Evolutionary conservation across 805 yeast species (phyloP).

Genomic region (Yamadazyma scolyti): DNA sequence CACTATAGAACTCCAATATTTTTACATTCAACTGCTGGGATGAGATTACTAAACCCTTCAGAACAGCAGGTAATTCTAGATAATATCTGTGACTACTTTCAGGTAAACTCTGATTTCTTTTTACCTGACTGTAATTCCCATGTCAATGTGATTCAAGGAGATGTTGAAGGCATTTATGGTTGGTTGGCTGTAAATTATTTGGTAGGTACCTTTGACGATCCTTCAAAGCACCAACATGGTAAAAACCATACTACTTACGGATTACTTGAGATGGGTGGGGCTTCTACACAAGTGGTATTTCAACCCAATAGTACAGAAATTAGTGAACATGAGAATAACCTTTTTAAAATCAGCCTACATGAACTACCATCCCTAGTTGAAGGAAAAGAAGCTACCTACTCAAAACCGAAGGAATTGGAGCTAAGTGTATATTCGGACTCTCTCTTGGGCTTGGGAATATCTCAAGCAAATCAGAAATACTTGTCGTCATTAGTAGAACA

Average conservation of each 20-base stretch:
- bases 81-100: conserved; percentile 48
- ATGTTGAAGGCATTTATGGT: conserved; percentile 61
- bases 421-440: conserved; percentile 50
- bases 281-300: conserved; percentile 62
- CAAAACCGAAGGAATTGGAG: conserved; percentile 1
- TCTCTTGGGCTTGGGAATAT: conserved; percentile 58
- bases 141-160: conserved; percentile 59
- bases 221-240: conserved; percentile 37
- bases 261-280: conserved; percentile 61
- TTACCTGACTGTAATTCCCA: conserved; percentile 62
- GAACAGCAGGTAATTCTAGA: conserved; percentile 46
- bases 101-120: conserved; percentile 44
- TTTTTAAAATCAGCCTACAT: conserved; percentile 44
- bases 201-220: conserved; percentile 42
- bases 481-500: conserved; percentile 29
- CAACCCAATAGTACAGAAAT: conserved; percentile 50
- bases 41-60: conserved; percentile 53
- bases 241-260: conserved; percentile 51
- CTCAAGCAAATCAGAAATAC: conserved; percentile 50
- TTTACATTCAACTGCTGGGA: conserved; percentile 68
- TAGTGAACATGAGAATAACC: conserved; percentile 41
- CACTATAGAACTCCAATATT: conserved; percentile 63
- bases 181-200: conserved; percentile 64
- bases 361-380: conserved; percentile 12
- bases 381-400: background rate